phyloP scores from a whole-genome alignment of 306 rosid genomes.

The Vigna nakashimae region DNA sequence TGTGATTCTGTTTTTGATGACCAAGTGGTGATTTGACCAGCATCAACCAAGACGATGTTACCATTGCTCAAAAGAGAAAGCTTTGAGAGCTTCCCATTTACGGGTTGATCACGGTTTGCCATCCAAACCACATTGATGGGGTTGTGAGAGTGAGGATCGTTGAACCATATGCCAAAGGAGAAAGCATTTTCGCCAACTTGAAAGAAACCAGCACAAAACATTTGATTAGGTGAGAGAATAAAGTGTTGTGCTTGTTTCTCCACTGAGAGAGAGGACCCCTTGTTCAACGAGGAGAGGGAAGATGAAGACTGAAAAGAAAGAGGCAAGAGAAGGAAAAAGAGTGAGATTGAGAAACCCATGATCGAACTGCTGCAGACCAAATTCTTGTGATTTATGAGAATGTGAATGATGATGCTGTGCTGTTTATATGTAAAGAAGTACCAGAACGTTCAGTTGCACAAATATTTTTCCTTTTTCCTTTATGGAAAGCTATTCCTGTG shows the following conservation, averaged over 20 bases:
- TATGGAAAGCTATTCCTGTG: too few species aligned
- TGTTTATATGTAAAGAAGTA: background rate
- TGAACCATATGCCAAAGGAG: slow-evolving; percentile 44
- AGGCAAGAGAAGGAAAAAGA: background rate
- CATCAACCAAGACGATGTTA: slow-evolving; percentile 46
- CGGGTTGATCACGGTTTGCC: slow-evolving; percentile 54
- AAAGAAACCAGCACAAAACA: slow-evolving; percentile 14
- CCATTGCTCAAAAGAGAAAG: slow-evolving; percentile 28
- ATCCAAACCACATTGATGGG: slow-evolving; percentile 49
- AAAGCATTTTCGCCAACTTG: slow-evolving; percentile 28
- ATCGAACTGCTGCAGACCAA: too few species aligned
- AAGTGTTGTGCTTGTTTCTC: too few species aligned
- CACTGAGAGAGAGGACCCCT: background rate
- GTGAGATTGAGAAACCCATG: background rate
- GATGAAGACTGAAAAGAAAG: background rate
- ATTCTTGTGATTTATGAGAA: background rate
- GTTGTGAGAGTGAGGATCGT: background rate
- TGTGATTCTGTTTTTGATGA: background rate
- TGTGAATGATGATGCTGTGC: background rate
- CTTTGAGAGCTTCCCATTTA: slow-evolving; percentile 51
- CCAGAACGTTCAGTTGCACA: too few species aligned
- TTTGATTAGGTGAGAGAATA: too few species aligned
- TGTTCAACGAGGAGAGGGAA: background rate
- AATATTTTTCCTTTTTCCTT: too few species aligned
- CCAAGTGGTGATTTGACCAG: slow-evolving; percentile 14